Conservation (phyloP, 108 stramenopile species). For the Cyclotella baltica region DNA sequence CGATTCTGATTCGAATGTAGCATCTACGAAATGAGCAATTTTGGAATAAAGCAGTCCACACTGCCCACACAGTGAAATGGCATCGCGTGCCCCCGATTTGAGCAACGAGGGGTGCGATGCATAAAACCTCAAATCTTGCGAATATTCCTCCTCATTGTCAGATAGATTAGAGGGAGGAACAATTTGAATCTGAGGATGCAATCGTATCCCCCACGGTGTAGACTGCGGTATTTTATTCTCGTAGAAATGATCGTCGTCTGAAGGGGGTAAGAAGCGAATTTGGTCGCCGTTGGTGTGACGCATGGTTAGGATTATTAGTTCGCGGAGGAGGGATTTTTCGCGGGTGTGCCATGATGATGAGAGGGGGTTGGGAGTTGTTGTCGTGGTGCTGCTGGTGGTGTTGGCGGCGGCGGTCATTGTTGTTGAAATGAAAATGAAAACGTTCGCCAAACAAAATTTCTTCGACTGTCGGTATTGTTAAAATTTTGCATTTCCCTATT, state of each 20-base stretch:
- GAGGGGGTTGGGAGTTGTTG: not conserved
- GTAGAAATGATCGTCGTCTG: constrained; percentile 22
- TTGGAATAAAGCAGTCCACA: constrained; percentile 86
- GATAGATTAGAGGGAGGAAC: constrained; percentile 1
- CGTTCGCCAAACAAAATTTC: no score
- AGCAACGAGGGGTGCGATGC: constrained; percentile 49
- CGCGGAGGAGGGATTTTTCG: constrained; percentile 40
- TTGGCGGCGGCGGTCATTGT: no score
- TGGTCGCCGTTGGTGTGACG: constrained; percentile 30
- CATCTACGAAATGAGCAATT: constrained; percentile 59
- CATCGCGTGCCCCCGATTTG: constrained; percentile 75
- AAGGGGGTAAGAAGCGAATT: constrained; percentile 41
- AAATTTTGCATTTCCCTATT: no score
- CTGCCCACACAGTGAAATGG: constrained; percentile 76
- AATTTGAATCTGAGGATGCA: constrained; percentile 13
- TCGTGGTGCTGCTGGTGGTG: not conserved
- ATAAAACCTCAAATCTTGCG: constrained; percentile 16
- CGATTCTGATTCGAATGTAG: constrained; percentile 40
- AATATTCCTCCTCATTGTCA: not conserved
- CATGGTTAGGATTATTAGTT: constrained; percentile 46
- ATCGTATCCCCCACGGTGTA: constrained; percentile 20
- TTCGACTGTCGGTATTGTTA: no score
- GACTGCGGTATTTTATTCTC: constrained; percentile 13
- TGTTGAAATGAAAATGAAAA: no score
- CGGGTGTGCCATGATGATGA: constrained; percentile 15